A percentile compares a stretch with the other conserved stretches of the same genome.
Evolutionary conservation across 2,329 filamentous ascomycete genomes (phyloP).

Genomic region (Fusarium sp.): DNA sequence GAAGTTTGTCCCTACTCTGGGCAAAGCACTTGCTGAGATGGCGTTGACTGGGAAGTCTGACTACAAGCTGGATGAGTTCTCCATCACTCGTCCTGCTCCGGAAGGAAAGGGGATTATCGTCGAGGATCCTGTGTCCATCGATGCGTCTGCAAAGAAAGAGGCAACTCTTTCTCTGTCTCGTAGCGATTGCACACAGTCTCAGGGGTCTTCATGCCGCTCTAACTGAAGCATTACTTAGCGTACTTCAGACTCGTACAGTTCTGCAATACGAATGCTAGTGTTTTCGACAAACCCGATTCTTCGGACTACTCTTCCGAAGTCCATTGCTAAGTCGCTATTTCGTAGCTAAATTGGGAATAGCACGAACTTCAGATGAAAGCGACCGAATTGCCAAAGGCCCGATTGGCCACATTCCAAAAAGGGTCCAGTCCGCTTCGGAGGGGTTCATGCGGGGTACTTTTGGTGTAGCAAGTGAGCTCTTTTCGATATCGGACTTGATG

Average conservation of each 20-base stretch:
- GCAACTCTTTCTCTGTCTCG: neutral
- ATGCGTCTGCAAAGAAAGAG: neutral
- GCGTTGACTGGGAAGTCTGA: slow-evolving; percentile 11
- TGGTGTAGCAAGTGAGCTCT: neutral
- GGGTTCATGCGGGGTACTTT: slow-evolving; percentile 2
- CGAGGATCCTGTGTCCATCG: neutral
- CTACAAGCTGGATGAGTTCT: slow-evolving; percentile 15
- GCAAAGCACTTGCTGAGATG: slow-evolving; percentile 27
- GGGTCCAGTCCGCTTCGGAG: neutral
- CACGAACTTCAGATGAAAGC: neutral
- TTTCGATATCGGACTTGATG: neutral
- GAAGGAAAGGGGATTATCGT: slow-evolving; percentile 20
- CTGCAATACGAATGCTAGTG: neutral
- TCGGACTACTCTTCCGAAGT: neutral
- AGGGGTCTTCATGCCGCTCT: neutral
- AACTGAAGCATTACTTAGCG: neutral
- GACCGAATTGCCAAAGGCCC: neutral
- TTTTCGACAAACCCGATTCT: neutral
- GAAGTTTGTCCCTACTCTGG: slow-evolving; percentile 32
- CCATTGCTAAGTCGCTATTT: neutral
- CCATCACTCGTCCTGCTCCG: slow-evolving; percentile 9
- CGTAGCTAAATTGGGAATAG: neutral
- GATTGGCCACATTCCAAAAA: neutral
- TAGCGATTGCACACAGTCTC: neutral
- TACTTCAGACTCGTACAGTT: too few species aligned